These are phyloP conservation scores for Tetrapisispora phaffii DNA, from an alignment of 805 yeast genomes.

Conservation along the genomic window DNA sequence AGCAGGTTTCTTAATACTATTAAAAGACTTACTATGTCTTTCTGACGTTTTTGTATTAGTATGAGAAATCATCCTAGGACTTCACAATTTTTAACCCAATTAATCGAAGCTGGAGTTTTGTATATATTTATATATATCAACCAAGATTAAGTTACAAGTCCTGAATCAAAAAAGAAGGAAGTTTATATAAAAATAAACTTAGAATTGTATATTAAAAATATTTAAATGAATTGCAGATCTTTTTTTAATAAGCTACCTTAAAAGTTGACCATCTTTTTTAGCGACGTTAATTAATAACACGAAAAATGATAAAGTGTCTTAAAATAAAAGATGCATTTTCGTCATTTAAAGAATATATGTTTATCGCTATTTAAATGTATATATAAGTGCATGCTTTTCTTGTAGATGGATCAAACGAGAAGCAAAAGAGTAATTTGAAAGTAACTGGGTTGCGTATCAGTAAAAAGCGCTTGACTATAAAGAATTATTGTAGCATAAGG, in stretches of 20 bases:
- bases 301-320: background rate
- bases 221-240: background rate
- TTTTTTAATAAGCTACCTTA: background rate
- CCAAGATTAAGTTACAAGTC: too few relatives aligned
- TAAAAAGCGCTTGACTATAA: background rate
- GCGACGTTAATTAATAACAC: background rate
- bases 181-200: too few relatives aligned
- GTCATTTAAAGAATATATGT: too few relatives aligned
- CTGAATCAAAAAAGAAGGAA: too few relatives aligned
- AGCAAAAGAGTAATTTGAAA: background rate
- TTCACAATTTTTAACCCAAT: background rate
- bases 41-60: slow-evolving; percentile 4
- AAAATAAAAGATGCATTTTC: background rate
- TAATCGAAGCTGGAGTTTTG: background rate
- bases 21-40: slow-evolving; percentile 14
- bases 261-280: background rate
- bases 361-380: too few relatives aligned
- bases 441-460: background rate
- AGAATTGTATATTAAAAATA: background rate
- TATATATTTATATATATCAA: too few relatives aligned
- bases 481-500: slow-evolving; percentile 7
- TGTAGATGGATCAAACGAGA: too few relatives aligned
- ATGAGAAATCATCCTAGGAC: background rate
- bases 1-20: slow-evolving; percentile 5
- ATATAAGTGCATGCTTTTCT: too few relatives aligned